Evolutionary conservation across 1,284 basidiomycete species (phyloP), one percentile per base, ranked within the genome.

Genomic region (Cutaneotrichosporon cavernicola): DNA sequence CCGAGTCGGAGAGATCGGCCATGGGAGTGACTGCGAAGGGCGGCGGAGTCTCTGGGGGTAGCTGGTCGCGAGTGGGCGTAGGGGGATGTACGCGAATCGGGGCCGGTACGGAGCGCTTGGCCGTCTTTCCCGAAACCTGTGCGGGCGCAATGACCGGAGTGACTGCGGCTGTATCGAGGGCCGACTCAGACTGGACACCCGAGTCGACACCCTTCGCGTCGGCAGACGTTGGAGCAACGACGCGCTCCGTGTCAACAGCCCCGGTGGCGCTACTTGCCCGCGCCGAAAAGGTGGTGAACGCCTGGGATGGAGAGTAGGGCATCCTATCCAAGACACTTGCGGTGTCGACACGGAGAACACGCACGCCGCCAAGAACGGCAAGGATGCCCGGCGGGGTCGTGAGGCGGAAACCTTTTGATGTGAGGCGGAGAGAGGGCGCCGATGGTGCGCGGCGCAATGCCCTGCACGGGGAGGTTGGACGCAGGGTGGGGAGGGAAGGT

Each of bases 361-460:
- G 65, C 50, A 58, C 62, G 26, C 62, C 65, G 34, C 61, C 60
- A n/a, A 66, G 62, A 7, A 58, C 51, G 16, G 59, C 65, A 13
- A 66, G 59, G 51, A 66, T 50, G 51, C 65, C 59, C 34, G 38
- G 2, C 4, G 65, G 62, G 7, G 53, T 43, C 0, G 43, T 49
- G 51, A 63, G 65, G 26, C 64, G 61, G 52, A 65, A 49, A 1
- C 31, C 50, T 34, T 22, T 13, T 14, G 32, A 18, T 21, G 22
- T 21, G 32, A 26, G 31, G n/a, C 18, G 40, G 50, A 22, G 40
- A 22, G 26, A 14, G 21, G 58, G 58, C 7, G 36, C 30, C 5
- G 58, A 51, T n/a, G 58, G 46, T 8, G 32, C 47, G 14, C 58
- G 58, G 13, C 43, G 58, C 22, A 50, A 47, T 21, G 58, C 31